phyloP scores from a whole-genome alignment of 768 basidiomycete species.

The Xerocomellus amylosporus region DNA sequence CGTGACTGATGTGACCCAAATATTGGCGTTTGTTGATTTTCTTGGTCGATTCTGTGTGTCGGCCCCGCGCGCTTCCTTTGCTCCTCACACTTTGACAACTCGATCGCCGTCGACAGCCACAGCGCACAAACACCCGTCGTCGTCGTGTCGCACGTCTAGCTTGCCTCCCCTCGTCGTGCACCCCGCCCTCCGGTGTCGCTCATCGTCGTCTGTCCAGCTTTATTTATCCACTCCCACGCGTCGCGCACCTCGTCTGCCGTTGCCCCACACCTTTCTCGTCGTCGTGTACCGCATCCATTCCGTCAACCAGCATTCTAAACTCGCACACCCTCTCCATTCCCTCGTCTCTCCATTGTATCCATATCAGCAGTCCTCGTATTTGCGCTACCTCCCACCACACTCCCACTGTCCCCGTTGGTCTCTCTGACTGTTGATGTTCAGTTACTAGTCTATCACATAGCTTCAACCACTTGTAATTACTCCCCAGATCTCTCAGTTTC shows the following conservation, averaged over 20 bases:
- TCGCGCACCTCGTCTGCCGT: conserved; percentile 43
- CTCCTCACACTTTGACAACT: conserved; percentile 43
- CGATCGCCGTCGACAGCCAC: conserved; percentile 49
- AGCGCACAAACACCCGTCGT: conserved; percentile 41
- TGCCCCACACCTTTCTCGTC: conserved; percentile 21
- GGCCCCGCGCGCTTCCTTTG: conserved; percentile 46
- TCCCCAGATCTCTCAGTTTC: conserved; percentile 16
- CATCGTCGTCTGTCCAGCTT: conserved; percentile 21
- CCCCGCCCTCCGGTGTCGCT: conserved; percentile 21
- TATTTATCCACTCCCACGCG: conserved; percentile 44
- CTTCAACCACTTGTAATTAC: conserved; percentile 32
- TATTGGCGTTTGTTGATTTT: conserved; percentile 42
- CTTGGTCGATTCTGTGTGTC: conserved; percentile 39
- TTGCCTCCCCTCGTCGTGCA: conserved; percentile 17
- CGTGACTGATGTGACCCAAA: conserved; percentile 36
- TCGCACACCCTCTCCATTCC: conserved; percentile 21
- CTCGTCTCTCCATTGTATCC: conserved; percentile 40
- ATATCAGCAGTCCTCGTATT: conserved; percentile 37
- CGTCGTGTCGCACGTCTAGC: conserved; percentile 38
- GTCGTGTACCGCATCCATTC: conserved; percentile 27
- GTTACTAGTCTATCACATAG: conserved; percentile 30
- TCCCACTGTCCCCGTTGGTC: conserved; percentile 28
- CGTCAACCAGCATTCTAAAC: conserved; percentile 30
- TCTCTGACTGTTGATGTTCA: conserved; percentile 45
- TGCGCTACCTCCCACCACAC: conserved; percentile 35